A percentile compares a stretch with the other conserved stretches of the same genome.
phyloP scores from a whole-genome alignment of 2,329 filamentous ascomycete genomes.

The Cercospora sojina region DNA sequence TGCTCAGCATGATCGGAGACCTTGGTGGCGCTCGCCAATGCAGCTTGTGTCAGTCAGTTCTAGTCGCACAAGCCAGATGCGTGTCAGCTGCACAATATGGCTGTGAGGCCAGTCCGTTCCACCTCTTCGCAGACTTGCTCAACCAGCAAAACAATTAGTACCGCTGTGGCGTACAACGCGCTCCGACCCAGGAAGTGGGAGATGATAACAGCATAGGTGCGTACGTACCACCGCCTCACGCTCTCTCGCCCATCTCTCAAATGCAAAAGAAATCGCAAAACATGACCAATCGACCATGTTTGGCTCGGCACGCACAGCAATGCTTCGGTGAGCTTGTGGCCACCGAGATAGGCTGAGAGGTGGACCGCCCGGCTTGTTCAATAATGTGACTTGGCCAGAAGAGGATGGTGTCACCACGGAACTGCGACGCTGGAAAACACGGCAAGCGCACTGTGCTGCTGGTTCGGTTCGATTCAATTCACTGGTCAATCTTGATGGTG shows the following conservation, averaged over 20 bases:
- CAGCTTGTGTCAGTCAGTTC: not conserved
- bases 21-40: not conserved
- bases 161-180: not conserved
- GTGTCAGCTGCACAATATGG: not conserved
- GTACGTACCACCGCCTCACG: not conserved
- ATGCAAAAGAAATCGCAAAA: not conserved
- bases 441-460: not conserved
- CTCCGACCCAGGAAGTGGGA: not conserved
- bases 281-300: not conserved
- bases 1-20: constrained; percentile 17
- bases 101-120: not conserved
- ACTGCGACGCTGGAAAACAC: not conserved
- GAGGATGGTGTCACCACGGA: constrained; percentile 5
- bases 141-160: not conserved
- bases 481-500: not conserved
- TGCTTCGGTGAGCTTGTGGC: constrained; percentile 4
- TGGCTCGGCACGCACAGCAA: not conserved
- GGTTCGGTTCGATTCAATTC: too few species aligned
- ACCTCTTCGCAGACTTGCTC: not conserved
- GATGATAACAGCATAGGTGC: not conserved
- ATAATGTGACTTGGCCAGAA: not conserved
- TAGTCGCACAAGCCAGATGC: not conserved
- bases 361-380: not conserved
- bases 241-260: not conserved
- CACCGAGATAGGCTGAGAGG: not conserved